These are phyloP conservation scores for Apodospora peruviana DNA, from an alignment of 495 filamentous ascomycete genomes.

Conservation along the genomic window DNA sequence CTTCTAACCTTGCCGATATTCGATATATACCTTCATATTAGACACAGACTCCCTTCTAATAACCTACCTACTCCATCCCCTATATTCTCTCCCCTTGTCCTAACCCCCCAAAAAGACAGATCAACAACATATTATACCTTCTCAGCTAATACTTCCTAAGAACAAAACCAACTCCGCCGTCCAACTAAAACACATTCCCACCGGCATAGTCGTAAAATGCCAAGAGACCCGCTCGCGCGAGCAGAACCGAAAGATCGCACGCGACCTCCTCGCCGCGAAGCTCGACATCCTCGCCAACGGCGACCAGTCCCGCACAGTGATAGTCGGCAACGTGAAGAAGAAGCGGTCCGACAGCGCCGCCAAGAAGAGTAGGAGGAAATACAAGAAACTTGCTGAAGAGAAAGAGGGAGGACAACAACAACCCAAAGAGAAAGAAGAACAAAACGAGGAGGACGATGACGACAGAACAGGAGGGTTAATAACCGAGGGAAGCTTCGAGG, in stretches of 20 bases:
- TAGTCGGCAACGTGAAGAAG: constrained; percentile 36
- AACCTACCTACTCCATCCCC: constrained; percentile 12
- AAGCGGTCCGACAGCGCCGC: constrained; percentile 43
- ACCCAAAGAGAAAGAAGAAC: neutral
- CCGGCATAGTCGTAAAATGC: constrained; percentile 84
- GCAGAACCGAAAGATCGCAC: constrained; percentile 86
- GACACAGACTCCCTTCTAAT: no score
- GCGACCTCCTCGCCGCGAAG: constrained; percentile 67
- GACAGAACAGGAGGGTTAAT: no score
- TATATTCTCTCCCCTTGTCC: constrained; percentile 1
- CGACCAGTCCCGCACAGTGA: constrained; percentile 34
- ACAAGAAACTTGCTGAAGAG: constrained; percentile 31
- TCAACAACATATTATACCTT: neutral
- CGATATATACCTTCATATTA: no score
- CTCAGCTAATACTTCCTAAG: no score
- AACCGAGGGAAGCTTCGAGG: no score
- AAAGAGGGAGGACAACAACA: neutral
- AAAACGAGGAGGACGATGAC: no score
- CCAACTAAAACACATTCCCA: constrained; percentile 84
- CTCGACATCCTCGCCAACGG: constrained; percentile 61
- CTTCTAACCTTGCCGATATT: no score
- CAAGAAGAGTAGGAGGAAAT: constrained; percentile 47
- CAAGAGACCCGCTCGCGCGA: constrained; percentile 82
- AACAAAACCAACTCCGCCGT: constrained; percentile 98
- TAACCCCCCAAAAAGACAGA: no score